Percentiles rank a stretch among this genome's conserved stretches.
Evolutionary conservation across 2,329 filamentous ascomycete genomes (phyloP).

Genomic region (Colletotrichum cordylinicola): DNA sequence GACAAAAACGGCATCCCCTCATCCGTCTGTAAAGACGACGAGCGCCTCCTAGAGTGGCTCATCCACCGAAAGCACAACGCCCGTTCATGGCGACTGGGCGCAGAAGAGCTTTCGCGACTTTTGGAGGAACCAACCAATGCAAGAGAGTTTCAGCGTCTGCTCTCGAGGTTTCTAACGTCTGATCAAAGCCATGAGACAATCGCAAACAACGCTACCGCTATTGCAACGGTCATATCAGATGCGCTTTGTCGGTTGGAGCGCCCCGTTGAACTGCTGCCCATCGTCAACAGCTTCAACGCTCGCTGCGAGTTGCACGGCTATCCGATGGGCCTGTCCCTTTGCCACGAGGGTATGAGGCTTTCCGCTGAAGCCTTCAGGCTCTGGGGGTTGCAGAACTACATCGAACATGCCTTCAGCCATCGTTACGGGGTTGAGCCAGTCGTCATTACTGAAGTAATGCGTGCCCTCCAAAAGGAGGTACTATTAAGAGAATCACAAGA

Average conservation of each 20-base stretch:
- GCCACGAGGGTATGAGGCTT: slow-evolving; percentile 33
- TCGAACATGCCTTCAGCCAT: not conserved
- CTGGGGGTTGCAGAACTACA: not conserved
- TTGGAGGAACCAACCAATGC: not conserved
- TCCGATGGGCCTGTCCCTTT: slow-evolving; percentile 31
- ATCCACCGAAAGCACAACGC: slow-evolving; percentile 27
- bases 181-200: not conserved
- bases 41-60: slow-evolving; percentile 41
- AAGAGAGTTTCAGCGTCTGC: not conserved
- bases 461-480: not conserved
- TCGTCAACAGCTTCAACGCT: slow-evolving; percentile 47
- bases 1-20: slow-evolving; percentile 35
- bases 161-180: not conserved
- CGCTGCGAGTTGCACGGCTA: slow-evolving; percentile 30
- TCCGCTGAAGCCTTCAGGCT: slow-evolving; percentile 29
- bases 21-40: slow-evolving; percentile 31
- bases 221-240: not conserved
- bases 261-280: slow-evolving; percentile 33
- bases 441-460: not conserved
- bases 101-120: not conserved
- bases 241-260: not conserved
- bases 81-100: not conserved
- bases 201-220: not conserved
- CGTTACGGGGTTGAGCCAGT: not conserved
- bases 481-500: not conserved